Percentiles rank a stretch among this genome's conserved stretches.
Evolutionary conservation across 306 rosid genomes (phyloP).

Genomic region (Sindora glabra): DNA sequence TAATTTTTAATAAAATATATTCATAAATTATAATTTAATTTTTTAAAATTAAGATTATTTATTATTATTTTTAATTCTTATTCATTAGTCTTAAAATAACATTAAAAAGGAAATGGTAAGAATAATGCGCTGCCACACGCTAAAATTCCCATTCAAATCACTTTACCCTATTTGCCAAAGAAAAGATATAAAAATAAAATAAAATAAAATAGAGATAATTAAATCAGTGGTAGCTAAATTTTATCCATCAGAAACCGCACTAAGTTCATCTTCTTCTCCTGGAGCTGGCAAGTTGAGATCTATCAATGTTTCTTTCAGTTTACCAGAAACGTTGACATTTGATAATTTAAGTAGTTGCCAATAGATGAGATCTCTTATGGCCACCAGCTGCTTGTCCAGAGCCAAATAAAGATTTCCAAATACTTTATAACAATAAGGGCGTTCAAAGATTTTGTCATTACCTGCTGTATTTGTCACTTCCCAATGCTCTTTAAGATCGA

Average conservation of each 20-base stretch:
- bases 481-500: constrained; percentile 63
- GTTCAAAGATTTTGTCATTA: constrained; percentile 34
- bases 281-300: constrained; percentile 89
- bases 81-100: too few species aligned
- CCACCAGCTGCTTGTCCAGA: constrained; percentile 94
- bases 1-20: too few species aligned
- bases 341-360: constrained; percentile 24
- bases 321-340: background rate
- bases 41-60: too few species aligned
- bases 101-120: too few species aligned
- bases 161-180: constrained; percentile 19
- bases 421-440: constrained; percentile 63
- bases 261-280: constrained; percentile 48
- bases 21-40: too few species aligned
- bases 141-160: too few species aligned
- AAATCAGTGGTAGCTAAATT: background rate
- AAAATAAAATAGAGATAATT: background rate
- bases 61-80: too few species aligned
- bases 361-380: constrained; percentile 74
- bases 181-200: constrained; percentile 8
- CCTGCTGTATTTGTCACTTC: constrained; percentile 30
- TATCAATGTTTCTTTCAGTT: constrained; percentile 27
- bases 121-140: too few species aligned
- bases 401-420: too few species aligned
- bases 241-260: constrained; percentile 55